Evolutionary conservation across 768 basidiomycete species (phyloP).

Genomic region (Tephrocybe sp.): DNA sequence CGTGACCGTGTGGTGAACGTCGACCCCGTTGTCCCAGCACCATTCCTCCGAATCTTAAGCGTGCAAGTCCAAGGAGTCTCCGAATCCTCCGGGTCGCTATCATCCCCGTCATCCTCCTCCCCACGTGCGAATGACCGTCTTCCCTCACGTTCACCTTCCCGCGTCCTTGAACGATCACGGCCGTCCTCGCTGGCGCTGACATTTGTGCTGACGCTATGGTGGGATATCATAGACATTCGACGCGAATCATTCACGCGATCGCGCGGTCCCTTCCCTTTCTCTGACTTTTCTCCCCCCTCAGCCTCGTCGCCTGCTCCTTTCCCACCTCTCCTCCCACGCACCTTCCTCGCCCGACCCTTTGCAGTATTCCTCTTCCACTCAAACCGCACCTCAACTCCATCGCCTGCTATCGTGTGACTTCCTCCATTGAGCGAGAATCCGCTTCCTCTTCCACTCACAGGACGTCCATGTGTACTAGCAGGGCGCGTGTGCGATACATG

Average conservation of each 20-base stretch:
- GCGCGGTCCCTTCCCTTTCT: slow-evolving; percentile 11
- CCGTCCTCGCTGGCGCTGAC: slow-evolving; percentile 23
- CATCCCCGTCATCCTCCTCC: slow-evolving; percentile 56
- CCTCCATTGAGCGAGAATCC: slow-evolving; percentile 5
- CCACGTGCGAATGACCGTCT: slow-evolving; percentile 1
- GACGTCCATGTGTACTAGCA: not conserved
- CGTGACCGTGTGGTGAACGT: slow-evolving; percentile 14
- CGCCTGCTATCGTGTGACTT: slow-evolving; percentile 21
- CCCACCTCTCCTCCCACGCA: slow-evolving; percentile 22
- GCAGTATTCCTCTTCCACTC: slow-evolving; percentile 64
- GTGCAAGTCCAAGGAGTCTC: slow-evolving; percentile 96
- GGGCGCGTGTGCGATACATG: not conserved
- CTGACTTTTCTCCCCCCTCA: slow-evolving; percentile 14
- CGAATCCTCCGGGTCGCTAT: slow-evolving; percentile 93
- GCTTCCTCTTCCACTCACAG: not conserved
- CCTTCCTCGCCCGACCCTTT: slow-evolving; percentile 34
- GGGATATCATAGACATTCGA: slow-evolving; percentile 40
- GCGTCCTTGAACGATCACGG: slow-evolving; percentile 7
- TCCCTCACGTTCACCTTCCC: slow-evolving; percentile 6
- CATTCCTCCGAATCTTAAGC: slow-evolving; percentile 55
- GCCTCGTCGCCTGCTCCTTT: not conserved
- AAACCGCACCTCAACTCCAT: slow-evolving; percentile 67
- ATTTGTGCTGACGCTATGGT: slow-evolving; percentile 34
- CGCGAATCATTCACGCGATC: slow-evolving; percentile 15
- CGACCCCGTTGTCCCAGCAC: slow-evolving; percentile 12